Evolutionary conservation across 2,329 filamentous ascomycete species (phyloP).

Genomic region (Neoascochyta sp.): DNA sequence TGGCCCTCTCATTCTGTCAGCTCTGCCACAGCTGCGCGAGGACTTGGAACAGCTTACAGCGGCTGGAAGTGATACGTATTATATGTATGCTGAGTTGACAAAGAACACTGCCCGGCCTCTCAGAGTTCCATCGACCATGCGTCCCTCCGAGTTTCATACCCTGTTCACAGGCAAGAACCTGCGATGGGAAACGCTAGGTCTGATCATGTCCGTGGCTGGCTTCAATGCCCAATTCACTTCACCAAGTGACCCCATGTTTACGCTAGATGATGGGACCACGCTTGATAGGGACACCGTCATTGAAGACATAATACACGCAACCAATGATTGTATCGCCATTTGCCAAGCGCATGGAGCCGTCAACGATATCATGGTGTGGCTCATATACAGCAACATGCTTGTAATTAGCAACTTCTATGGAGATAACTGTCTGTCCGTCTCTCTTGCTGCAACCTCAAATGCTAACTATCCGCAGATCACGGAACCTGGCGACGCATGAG

Average conservation of each 20-base stretch:
- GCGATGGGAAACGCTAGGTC: constrained; percentile 34
- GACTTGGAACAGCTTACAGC: constrained; percentile 26
- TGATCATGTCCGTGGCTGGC: constrained; percentile 26
- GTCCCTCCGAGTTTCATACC: constrained; percentile 31
- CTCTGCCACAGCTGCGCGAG: constrained; percentile 29
- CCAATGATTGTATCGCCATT: constrained; percentile 35
- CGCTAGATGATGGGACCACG: constrained; percentile 26
- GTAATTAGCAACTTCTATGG: constrained; percentile 34
- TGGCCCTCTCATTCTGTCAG: constrained; percentile 28
- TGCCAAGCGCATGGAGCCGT: constrained; percentile 36
- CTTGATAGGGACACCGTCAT: constrained; percentile 31
- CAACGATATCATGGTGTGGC: constrained; percentile 37
- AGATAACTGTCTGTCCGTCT: constrained; percentile 28
- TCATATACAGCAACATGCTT: constrained; percentile 30
- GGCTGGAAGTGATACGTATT: constrained; percentile 14
- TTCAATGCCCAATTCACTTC: constrained; percentile 30
- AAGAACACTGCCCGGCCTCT: constrained; percentile 30
- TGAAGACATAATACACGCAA: constrained; percentile 35
- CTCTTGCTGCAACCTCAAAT: neutral
- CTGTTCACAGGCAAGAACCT: constrained; percentile 34
- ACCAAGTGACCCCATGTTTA: constrained; percentile 31
- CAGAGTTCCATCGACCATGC: constrained; percentile 30
- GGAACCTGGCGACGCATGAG: constrained; percentile 34
- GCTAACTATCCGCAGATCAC: constrained; percentile 24
- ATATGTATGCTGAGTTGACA: constrained; percentile 30